Conservation (phyloP, 208 protist genomes). For the Willaertia magna region DNA sequence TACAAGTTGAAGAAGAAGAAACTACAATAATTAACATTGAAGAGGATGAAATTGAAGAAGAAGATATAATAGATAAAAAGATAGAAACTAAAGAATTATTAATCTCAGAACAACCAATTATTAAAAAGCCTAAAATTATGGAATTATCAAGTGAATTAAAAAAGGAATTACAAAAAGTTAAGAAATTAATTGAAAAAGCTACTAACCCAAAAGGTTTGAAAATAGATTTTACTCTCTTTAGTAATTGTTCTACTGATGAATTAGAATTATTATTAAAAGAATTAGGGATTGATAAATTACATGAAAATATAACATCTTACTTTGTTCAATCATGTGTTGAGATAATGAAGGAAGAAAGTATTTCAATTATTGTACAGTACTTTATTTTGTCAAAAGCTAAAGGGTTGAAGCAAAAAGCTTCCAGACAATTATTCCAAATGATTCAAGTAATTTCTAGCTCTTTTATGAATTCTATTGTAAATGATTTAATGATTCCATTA, state of each 20-base stretch:
- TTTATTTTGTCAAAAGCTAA: background rate
- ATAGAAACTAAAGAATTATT: too few relatives aligned
- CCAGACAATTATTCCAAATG: background rate
- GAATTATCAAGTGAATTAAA: background rate
- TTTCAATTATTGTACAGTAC: background rate
- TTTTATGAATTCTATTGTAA: background rate
- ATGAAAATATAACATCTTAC: background rate
- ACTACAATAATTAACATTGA: too few relatives aligned
- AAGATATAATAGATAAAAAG: too few relatives aligned
- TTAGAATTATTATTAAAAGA: background rate
- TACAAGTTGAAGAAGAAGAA: too few relatives aligned
- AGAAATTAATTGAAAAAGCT: background rate
- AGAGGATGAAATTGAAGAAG: too few relatives aligned
- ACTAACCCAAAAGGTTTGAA: background rate
- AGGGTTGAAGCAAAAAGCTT: background rate
- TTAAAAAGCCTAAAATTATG: too few relatives aligned
- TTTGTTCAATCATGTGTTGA: too few relatives aligned
- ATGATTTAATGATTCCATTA: background rate
- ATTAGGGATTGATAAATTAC: background rate
- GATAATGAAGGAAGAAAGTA: too few relatives aligned
- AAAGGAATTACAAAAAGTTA: background rate
- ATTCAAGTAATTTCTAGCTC: background rate
- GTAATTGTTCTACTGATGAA: background rate
- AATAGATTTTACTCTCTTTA: background rate
- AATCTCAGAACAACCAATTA: too few relatives aligned